Evolutionary conservation across 306 rosid genomes (phyloP), one percentile per base, ranked within the genome.

Genomic region (Malus orientalis): DNA sequence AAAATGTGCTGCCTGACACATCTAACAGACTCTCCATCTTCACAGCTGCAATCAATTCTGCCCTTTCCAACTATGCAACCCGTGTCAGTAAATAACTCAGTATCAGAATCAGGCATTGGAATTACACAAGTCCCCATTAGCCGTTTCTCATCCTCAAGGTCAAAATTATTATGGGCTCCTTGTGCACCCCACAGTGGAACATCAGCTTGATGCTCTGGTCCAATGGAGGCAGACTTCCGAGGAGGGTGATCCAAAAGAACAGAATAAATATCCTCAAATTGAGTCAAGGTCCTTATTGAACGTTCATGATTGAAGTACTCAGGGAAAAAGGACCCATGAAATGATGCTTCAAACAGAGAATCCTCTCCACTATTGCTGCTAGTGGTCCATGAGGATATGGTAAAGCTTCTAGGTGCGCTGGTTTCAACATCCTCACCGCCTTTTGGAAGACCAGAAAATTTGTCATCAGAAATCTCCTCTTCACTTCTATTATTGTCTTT

Each of bases 181-280:
- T 47, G 78, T 61, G 75, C 42, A 71, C 77, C 81, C 92, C 88
- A 93, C 16, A 75, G 75, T 74, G 93, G 97, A 81, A 91, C 69
- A 67, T 79, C 81, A 54, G 93, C 97, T 86, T 91, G 98, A 88
- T 93, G 86, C 57, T 86, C 36, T 47, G 86, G 85, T 78, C 98
- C 97, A 45, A 90, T 49, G 45, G 89, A 74, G 9, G 87, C 88
- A 53, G 75, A 79, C 81, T 88, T 93, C 72, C 90, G 93, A 69
- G 97, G 96, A 78, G 91, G 81, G 47, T 84, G 77, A 75, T 87
- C 88, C 70, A 91, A 82, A 42, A 91, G 91, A 63, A 87, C 45
- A 70, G 88, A 83, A 82, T 90, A 91, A 55, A 88, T 79, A 75
- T 93, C 96, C 74, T 91, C 92, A 32, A 84, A 76, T 78, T 83